Conservation (phyloP, 179 eudicot species). For the Heliamphora pulchella region DNA sequence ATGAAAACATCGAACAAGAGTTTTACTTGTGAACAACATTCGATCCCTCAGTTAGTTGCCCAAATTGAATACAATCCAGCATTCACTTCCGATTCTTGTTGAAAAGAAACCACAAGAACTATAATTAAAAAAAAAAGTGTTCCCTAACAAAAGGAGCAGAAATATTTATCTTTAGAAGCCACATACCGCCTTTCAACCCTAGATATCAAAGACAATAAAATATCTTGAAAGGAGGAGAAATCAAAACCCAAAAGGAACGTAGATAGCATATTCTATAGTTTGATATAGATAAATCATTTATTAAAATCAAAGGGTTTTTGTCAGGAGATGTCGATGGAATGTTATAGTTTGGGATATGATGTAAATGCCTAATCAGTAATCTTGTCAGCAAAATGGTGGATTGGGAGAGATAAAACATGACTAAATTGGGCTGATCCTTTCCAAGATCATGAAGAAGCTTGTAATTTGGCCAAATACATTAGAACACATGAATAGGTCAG, state of each 20-base stretch:
- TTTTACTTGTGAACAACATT: background rate
- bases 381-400: background rate
- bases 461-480: background rate
- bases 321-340: background rate
- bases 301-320: too few relatives aligned
- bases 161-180: too few relatives aligned
- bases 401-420: background rate
- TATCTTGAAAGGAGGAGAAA: too few relatives aligned
- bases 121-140: background rate
- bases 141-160: background rate
- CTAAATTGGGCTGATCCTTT: background rate
- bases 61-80: background rate
- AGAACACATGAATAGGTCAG: background rate
- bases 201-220: too few relatives aligned
- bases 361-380: background rate
- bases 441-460: background rate
- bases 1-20: background rate
- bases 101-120: background rate
- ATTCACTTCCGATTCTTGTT: background rate
- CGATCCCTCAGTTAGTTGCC: background rate
- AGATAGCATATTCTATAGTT: too few relatives aligned
- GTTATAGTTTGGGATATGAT: background rate
- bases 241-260: too few relatives aligned
- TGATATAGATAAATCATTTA: too few relatives aligned
- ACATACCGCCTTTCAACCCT: too few relatives aligned